These are phyloP conservation scores for Phytophthora europaea DNA, from an alignment of 352 stramenopile genomes.

Conservation along the genomic window DNA sequence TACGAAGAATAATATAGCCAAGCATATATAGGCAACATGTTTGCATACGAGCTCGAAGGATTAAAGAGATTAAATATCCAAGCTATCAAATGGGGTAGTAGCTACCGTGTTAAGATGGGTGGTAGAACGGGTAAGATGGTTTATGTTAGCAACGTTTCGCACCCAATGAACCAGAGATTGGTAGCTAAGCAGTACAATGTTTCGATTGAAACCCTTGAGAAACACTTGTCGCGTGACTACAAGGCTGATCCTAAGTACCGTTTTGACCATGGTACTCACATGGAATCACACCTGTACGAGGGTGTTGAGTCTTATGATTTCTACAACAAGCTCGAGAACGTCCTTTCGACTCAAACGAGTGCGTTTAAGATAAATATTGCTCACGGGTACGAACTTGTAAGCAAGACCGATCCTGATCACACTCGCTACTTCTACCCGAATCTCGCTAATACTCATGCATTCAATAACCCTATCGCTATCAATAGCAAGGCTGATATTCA, in stretches of 20 bases:
- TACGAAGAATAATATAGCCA: conserved; percentile 7
- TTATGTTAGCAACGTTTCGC: too few species aligned
- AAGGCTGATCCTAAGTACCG: neutral
- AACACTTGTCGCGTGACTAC: neutral
- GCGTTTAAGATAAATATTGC: conserved; percentile 19
- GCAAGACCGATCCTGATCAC: conserved; percentile 3
- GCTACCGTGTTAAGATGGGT: conserved; percentile 6
- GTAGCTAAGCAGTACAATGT: conserved; percentile 5
- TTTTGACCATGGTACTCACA: neutral
- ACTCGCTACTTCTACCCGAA: conserved; percentile 5
- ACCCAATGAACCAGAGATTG: neutral
- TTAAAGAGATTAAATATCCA: conserved; percentile 7
- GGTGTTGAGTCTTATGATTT: neutral
- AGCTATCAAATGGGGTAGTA: conserved; percentile 10
- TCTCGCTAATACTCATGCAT: conserved; percentile 15
- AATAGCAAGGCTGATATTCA: conserved; percentile 29
- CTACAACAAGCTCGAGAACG: conserved; percentile 19
- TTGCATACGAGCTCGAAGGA: conserved; percentile 12
- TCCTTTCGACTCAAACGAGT: conserved; percentile 4
- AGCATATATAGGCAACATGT: conserved; percentile 9
- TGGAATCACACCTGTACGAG: conserved; percentile 10
- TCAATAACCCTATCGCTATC: conserved; percentile 18
- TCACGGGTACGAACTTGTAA: conserved; percentile 15
- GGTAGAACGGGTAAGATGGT: neutral
- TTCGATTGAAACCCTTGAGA: neutral